A percentile compares a stretch with the other conserved stretches of the same genome.
Conservation (phyloP, 257 asterid species). For the Eucommia ulmoides region DNA sequence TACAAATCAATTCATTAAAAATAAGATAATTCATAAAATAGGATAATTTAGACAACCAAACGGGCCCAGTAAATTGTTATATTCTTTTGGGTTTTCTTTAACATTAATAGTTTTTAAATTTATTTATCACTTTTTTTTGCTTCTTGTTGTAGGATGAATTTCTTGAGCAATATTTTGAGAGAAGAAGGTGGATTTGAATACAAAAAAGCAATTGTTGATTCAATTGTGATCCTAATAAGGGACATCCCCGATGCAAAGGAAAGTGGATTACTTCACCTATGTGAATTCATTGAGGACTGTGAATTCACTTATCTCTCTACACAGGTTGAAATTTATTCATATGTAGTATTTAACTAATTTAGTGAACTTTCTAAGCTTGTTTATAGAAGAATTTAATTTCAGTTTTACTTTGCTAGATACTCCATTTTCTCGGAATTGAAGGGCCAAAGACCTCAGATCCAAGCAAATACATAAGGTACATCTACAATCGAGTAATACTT, state of each 20-base stretch:
- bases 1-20: too few relatives aligned
- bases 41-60: too few relatives aligned
- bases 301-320: not conserved
- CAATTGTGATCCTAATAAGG: not conserved
- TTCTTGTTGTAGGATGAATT: not conserved
- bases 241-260: not conserved
- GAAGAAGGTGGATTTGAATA: not conserved
- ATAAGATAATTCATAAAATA: too few relatives aligned
- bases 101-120: too few relatives aligned
- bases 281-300: not conserved
- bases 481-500: not conserved
- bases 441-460: not conserved
- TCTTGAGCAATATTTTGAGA: not conserved
- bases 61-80: too few relatives aligned
- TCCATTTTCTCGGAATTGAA: not conserved
- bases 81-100: too few relatives aligned
- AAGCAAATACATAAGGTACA: not conserved
- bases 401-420: not conserved
- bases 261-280: not conserved
- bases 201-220: not conserved
- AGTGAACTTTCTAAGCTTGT: not conserved
- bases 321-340: not conserved
- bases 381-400: not conserved
- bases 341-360: not conserved
- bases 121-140: too few relatives aligned